A percentile compares a stretch with the other conserved stretches of the same genome.
Evolutionary conservation across 2,329 filamentous ascomycete species (phyloP).

Genomic region (Aureobasidium zeae): DNA sequence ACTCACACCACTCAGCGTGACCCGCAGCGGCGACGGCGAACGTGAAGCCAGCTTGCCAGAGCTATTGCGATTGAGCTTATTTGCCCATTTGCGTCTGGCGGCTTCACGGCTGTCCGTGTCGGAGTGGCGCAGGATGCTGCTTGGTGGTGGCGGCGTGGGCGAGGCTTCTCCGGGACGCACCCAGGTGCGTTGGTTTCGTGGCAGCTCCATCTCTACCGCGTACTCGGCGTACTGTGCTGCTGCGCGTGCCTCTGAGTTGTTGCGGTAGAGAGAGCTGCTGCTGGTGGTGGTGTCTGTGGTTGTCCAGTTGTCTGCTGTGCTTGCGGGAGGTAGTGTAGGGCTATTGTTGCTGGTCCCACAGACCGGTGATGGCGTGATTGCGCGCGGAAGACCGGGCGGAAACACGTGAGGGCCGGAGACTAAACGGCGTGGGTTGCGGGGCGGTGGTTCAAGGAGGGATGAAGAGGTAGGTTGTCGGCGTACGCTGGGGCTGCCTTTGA

Average conservation of each 20-base stretch:
- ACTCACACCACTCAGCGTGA: constrained; percentile 17
- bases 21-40: constrained; percentile 20
- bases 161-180: constrained; percentile 28
- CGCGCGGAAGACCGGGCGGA: constrained; percentile 24
- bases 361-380: constrained; percentile 21
- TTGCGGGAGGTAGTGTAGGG: background rate
- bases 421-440: constrained; percentile 23
- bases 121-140: constrained; percentile 15
- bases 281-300: constrained; percentile 8
- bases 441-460: constrained; percentile 25
- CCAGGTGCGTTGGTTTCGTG: constrained; percentile 24
- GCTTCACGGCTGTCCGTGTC: constrained; percentile 4
- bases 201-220: constrained; percentile 7
- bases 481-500: constrained; percentile 2
- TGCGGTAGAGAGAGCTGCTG: constrained; percentile 14
- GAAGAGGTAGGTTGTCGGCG: constrained; percentile 20
- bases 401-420: constrained; percentile 19
- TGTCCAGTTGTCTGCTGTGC: constrained; percentile 6
- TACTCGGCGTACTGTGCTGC: constrained; percentile 8
- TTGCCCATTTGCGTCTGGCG: constrained; percentile 9
- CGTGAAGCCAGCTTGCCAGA: constrained; percentile 19
- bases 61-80: constrained; percentile 14
- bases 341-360: constrained; percentile 1
- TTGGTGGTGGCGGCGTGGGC: constrained; percentile 28
- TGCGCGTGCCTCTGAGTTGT: constrained; percentile 18